These are phyloP conservation scores for Nicotiana obtusifolia DNA, from an alignment of 257 asterid genomes.

Conservation along the genomic window DNA sequence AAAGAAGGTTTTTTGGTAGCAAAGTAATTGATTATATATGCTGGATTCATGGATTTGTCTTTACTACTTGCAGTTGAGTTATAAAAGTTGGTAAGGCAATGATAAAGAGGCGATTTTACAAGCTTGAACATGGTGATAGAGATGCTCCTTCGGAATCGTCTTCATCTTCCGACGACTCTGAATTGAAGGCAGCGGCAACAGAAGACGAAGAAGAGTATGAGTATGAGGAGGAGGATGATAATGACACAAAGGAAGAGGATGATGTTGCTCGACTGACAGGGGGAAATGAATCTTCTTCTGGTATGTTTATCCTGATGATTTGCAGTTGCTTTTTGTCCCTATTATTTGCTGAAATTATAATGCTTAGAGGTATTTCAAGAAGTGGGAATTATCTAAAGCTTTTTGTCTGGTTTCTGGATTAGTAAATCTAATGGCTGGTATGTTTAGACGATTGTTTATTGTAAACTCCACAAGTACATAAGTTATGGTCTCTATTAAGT, in stretches of 20 bases:
- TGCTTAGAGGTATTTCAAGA: background rate
- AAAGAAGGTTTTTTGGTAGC: background rate
- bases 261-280: slow-evolving; percentile 9
- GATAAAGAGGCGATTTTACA: slow-evolving; percentile 84
- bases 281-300: slow-evolving; percentile 7
- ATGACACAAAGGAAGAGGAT: slow-evolving; percentile 20
- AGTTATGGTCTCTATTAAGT: background rate
- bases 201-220: slow-evolving; percentile 44
- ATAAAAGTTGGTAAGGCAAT: slow-evolving; percentile 24
- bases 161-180: slow-evolving; percentile 70
- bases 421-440: background rate
- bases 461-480: background rate
- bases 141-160: slow-evolving; percentile 71
- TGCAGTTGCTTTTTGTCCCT: background rate
- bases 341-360: background rate
- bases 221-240: slow-evolving; percentile 25
- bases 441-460: background rate
- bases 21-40: background rate
- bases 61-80: slow-evolving; percentile 35
- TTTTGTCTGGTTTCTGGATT: background rate
- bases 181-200: slow-evolving; percentile 47
- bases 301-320: background rate
- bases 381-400: background rate
- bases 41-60: background rate
- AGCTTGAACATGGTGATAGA: slow-evolving; percentile 60